Evolutionary conservation across 2,329 filamentous ascomycete species (phyloP), one percentile per base, ranked within the genome.

Genomic region (Teratosphaeria gauchensis): DNA sequence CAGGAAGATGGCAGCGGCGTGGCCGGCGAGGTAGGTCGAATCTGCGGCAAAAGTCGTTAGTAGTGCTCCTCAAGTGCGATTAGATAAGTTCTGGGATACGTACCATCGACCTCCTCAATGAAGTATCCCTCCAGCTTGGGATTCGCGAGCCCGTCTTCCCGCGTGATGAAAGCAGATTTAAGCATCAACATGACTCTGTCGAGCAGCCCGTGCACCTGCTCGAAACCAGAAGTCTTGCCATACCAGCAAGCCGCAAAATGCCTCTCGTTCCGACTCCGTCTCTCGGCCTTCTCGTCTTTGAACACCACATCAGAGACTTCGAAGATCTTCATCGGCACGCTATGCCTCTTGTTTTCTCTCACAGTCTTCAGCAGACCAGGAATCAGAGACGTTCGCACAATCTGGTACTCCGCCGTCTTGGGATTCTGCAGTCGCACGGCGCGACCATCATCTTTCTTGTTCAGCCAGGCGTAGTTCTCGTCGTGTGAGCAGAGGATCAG

Each of bases 201-300:
- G 51, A 99, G 79, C 64, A 99, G 81, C 59, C 94, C 94, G 76
- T 99, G 95, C 2, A 99, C 90, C 63, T 95, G 80, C 76, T 99
- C 94, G 74, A 99, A 99, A 51, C 95, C 94, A 66, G 87, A 91
- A 3, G 86, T 90, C 81, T 94, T 96, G 70, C 92, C 92, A 75
- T 92, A 96, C 83, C 88, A 96, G 1, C 91, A 92, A 9, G 92
- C 94, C n/a, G 90, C 90, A 73, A 96, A 97, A 77, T 95, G 92
- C 58, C 92, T 82, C 80, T 96, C 90, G 73, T 99, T 99, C 65
- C 90, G 84, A 66, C 86, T 88, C 78, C 91, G 90, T 64, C 94
- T 85, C 81, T 99, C 94, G 53, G 85, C 75, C 14, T 79, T 80
- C 62, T 86, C 76, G 68, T 96, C 92, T 77, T 97, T 96, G 80